A percentile compares a stretch with the other conserved stretches of the same genome.
Conservation (phyloP, 805 yeast genomes). For the Sugiyamaella mastotermitis region DNA sequence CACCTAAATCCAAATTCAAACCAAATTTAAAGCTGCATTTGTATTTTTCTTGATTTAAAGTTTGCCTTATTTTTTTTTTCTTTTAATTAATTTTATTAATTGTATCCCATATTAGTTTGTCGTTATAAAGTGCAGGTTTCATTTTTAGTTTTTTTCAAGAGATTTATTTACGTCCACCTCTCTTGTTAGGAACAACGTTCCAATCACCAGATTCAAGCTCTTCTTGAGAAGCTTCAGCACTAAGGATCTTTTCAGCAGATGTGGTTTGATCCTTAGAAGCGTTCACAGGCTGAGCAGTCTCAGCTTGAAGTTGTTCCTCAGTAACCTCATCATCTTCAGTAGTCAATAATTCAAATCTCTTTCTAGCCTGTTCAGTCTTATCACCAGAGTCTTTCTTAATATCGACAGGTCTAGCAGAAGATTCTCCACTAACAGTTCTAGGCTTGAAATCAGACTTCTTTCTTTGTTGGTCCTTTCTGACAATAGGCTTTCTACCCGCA, state of each 20-base stretch:
- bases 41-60: too few relatives aligned
- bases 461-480: conserved; percentile 15
- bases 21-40: too few relatives aligned
- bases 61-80: too few relatives aligned
- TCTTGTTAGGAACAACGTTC: conserved; percentile 20
- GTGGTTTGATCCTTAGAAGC: conserved; percentile 11
- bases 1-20: too few relatives aligned
- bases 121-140: background rate
- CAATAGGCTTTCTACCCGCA: conserved; percentile 15
- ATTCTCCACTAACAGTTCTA: conserved; percentile 20
- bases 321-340: conserved; percentile 39
- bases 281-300: conserved; percentile 1
- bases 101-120: background rate
- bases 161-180: conserved; percentile 7
- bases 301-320: conserved; percentile 9
- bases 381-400: conserved; percentile 28
- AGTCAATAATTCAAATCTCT: conserved; percentile 37
- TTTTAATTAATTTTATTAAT: too few relatives aligned
- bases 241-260: conserved; percentile 12
- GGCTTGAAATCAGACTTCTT: conserved; percentile 36
- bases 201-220: conserved; percentile 21
- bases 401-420: conserved; percentile 74
- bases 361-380: conserved; percentile 15
- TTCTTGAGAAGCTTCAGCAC: conserved; percentile 16
- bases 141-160: background rate